Evolutionary conservation across 2,329 filamentous ascomycete species (phyloP).

Genomic region (Dactylonectria estremocensis): DNA sequence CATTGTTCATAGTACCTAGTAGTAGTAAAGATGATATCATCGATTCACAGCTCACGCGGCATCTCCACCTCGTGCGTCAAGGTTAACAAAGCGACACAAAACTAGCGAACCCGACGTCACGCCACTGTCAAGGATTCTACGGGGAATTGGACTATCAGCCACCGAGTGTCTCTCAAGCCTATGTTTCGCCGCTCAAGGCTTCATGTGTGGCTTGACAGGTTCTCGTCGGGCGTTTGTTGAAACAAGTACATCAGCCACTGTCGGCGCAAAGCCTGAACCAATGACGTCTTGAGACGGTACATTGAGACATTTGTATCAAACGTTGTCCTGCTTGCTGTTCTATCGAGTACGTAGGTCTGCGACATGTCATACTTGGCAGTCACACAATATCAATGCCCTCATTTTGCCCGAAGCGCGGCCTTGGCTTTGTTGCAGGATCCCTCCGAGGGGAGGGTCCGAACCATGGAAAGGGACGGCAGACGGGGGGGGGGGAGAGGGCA

Average conservation of each 20-base stretch:
- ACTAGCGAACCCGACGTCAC: conserved; percentile 2
- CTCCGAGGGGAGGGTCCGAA: no score
- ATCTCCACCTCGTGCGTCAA: neutral
- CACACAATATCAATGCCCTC: no score
- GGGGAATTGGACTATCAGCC: neutral
- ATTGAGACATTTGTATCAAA: no score
- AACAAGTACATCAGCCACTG: conserved; percentile 12
- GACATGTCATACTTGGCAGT: no score
- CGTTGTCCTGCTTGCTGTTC: no score
- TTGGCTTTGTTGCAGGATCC: no score
- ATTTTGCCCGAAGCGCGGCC: no score
- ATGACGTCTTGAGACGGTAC: conserved; percentile 2
- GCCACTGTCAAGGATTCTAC: neutral
- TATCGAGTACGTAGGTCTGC: no score
- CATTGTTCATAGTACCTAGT: conserved; percentile 16
- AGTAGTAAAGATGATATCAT: conserved; percentile 12
- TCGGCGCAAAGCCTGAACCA: neutral
- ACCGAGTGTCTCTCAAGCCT: neutral
- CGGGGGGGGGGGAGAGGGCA: no score
- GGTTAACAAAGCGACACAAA: neutral
- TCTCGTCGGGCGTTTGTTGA: conserved; percentile 16
- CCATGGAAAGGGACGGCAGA: no score
- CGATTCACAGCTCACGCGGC: neutral
- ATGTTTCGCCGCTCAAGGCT: neutral
- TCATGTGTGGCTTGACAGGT: conserved; percentile 19